Percentiles rank a stretch among this genome's conserved stretches.
These are phyloP conservation scores for Dendrobium nobile DNA, from an alignment of 106 monocot genomes.

Conservation along the genomic window DNA sequence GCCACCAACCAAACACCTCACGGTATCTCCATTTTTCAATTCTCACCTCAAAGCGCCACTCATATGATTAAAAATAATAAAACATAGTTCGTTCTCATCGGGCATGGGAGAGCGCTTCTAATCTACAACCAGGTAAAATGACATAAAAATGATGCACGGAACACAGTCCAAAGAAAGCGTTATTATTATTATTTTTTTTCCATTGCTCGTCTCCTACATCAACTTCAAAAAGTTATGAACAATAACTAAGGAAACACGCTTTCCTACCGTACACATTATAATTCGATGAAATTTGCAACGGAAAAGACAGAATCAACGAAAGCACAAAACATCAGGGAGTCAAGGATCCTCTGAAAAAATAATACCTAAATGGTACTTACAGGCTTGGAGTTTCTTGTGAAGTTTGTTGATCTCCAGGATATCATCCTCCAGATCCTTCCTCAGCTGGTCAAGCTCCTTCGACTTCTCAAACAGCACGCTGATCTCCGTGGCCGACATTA, in stretches of 20 bases:
- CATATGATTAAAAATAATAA: background rate
- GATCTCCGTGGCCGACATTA: slow-evolving; percentile 54
- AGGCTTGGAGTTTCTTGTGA: slow-evolving; percentile 77
- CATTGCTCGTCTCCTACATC: background rate
- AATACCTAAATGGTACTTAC: slow-evolving; percentile 22
- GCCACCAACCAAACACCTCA: background rate
- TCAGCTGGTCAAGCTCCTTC: slow-evolving; percentile 86
- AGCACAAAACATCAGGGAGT: background rate
- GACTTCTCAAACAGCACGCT: slow-evolving; percentile 57
- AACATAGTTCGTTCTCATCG: background rate
- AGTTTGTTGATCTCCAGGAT: slow-evolving; percentile 76
- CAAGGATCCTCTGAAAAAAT: background rate
- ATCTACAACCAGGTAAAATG: background rate
- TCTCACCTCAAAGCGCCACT: background rate
- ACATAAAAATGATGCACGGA: background rate
- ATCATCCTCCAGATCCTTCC: slow-evolving; percentile 81
- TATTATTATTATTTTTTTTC: background rate
- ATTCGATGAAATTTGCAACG: background rate
- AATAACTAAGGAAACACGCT: background rate
- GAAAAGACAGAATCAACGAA: background rate
- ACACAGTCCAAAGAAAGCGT: background rate
- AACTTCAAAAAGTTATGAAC: background rate
- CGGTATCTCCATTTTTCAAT: background rate
- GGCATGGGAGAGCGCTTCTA: background rate
- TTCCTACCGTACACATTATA: background rate